phyloP scores from a whole-genome alignment of 257 asterid genomes.

The Agastache rugosa region DNA sequence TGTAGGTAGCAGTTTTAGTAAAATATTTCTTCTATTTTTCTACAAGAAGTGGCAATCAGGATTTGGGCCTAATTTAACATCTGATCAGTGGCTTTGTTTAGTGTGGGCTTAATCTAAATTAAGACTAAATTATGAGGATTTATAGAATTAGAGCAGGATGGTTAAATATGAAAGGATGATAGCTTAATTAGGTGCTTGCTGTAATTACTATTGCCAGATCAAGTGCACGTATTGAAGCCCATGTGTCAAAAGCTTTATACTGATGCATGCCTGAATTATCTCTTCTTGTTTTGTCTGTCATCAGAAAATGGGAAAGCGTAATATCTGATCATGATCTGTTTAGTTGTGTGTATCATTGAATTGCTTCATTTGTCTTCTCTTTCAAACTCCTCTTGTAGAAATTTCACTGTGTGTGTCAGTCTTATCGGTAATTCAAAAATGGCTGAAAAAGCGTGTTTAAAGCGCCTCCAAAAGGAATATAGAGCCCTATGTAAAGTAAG shows the following conservation, averaged over 20 bases:
- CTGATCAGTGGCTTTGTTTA: no score
- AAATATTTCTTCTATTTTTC: not conserved
- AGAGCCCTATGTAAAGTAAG: slow-evolving; percentile 95
- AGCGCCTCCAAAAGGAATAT: slow-evolving; percentile 97
- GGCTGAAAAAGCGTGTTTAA: slow-evolving; percentile 87
- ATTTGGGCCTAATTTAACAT: not conserved
- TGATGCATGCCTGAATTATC: no score
- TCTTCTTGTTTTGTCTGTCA: slow-evolving; percentile 15
- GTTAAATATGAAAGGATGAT: not conserved
- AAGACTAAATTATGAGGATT: not conserved
- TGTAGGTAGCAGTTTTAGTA: not conserved
- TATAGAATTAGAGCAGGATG: not conserved
- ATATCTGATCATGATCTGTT: slow-evolving; percentile 1
- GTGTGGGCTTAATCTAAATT: no score
- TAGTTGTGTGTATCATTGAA: slow-evolving; percentile 1
- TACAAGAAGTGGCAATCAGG: not conserved
- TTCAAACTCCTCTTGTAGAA: not conserved
- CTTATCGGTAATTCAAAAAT: slow-evolving; percentile 40
- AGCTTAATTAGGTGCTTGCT: slow-evolving; percentile 8
- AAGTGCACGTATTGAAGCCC: not conserved
- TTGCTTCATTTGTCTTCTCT: slow-evolving; percentile 12
- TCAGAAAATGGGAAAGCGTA: slow-evolving; percentile 10
- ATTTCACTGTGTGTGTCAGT: not conserved
- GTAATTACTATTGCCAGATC: not conserved
- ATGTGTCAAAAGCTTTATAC: not conserved